These are phyloP conservation scores for Pulveroboletus sp. DNA, from an alignment of 768 basidiomycete species.

Conservation along the genomic window DNA sequence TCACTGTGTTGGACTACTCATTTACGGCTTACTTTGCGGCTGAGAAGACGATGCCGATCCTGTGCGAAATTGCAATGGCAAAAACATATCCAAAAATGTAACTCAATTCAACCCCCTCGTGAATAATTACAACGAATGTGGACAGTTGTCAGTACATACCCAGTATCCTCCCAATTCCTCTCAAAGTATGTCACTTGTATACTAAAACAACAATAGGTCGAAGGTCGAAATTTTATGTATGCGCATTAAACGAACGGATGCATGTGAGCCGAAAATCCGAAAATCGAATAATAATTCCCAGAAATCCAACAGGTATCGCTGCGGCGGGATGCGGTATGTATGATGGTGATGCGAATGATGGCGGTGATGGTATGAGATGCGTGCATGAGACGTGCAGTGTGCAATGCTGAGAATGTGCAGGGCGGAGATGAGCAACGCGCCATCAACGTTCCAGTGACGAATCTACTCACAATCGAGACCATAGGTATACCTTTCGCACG, in stretches of 20 bases:
- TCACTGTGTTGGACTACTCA: too few species aligned
- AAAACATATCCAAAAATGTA: not conserved
- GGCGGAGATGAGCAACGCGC: constrained; percentile 7
- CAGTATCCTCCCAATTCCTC: not conserved
- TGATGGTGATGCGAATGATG: not conserved
- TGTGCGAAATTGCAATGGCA: not conserved
- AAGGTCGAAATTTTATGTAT: constrained; percentile 22
- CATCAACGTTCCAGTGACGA: not conserved
- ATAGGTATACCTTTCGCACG: not conserved
- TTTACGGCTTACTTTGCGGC: too few species aligned
- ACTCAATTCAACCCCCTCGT: not conserved
- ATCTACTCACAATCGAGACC: constrained; percentile 19
- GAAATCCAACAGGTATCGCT: constrained; percentile 7
- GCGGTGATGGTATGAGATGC: constrained; percentile 7
- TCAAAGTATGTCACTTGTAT: constrained; percentile 4
- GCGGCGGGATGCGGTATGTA: constrained; percentile 2
- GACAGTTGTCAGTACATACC: constrained; percentile 3
- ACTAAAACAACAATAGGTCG: constrained; percentile 22
- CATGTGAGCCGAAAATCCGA: constrained; percentile 9
- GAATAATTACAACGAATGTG: too few species aligned
- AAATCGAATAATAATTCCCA: constrained; percentile 1
- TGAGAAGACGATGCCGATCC: too few species aligned
- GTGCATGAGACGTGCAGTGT: constrained; percentile 3
- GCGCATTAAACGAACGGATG: constrained; percentile 17
- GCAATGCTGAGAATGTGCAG: constrained; percentile 4